Conservation (phyloP, 768 basidiomycete genomes). For the Asterophora lycoperdoides region DNA sequence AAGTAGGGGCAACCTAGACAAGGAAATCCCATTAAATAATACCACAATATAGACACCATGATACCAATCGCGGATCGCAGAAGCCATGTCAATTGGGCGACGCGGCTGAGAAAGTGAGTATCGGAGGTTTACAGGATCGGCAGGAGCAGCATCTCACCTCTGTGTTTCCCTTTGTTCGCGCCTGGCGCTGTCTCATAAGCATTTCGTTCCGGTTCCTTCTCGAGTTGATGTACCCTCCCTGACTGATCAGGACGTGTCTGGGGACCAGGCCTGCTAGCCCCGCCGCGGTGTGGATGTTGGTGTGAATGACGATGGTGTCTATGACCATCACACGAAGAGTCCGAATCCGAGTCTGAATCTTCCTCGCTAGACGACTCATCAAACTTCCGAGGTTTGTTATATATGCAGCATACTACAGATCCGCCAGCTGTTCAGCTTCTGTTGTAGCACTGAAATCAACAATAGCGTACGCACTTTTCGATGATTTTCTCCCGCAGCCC, state of each 20-base stretch:
- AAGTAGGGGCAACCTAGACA: too few species aligned
- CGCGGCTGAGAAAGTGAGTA: too few species aligned
- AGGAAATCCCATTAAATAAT: too few species aligned
- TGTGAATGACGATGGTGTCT: slow-evolving; percentile 12
- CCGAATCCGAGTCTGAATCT: slow-evolving; percentile 43
- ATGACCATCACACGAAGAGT: slow-evolving; percentile 23
- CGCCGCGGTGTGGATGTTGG: not conserved
- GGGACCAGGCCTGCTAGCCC: slow-evolving; percentile 7
- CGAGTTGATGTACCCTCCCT: slow-evolving; percentile 21
- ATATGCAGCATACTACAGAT: slow-evolving; percentile 88
- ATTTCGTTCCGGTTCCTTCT: slow-evolving; percentile 34
- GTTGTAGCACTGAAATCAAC: not conserved
- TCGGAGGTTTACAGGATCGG: too few species aligned
- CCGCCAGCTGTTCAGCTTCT: not conserved
- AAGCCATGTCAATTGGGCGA: too few species aligned
- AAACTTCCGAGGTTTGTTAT: slow-evolving; percentile 74
- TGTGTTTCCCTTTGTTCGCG: slow-evolving; percentile 34
- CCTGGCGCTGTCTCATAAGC: slow-evolving; percentile 45
- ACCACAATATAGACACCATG: too few species aligned
- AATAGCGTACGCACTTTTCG: slow-evolving; percentile 68
- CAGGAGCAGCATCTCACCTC: slow-evolving; percentile 15
- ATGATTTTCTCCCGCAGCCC: slow-evolving; percentile 82
- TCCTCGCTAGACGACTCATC: slow-evolving; percentile 78
- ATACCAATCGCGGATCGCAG: too few species aligned
- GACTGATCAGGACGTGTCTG: slow-evolving; percentile 14